Conservation (phyloP, 352 stramenopile genomes). For the Phytophthora podocarpi region DNA sequence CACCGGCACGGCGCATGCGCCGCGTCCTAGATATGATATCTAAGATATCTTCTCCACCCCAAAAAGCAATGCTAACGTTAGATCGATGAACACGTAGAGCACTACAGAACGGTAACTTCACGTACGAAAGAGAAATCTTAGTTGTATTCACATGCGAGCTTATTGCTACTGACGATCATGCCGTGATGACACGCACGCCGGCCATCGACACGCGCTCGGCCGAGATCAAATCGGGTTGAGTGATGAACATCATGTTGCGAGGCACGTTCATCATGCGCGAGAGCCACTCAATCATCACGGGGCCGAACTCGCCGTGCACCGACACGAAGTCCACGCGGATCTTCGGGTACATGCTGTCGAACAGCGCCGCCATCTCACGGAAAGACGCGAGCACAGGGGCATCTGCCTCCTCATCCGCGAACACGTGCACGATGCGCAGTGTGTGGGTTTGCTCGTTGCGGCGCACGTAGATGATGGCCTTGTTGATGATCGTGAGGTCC, state of each 20-base stretch:
- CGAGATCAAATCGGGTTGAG: constrained; percentile 61
- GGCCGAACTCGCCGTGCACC: constrained; percentile 57
- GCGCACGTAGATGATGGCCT: constrained; percentile 89
- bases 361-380: constrained; percentile 31
- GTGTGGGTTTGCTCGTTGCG: constrained; percentile 87
- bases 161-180: too few relatives aligned
- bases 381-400: constrained; percentile 3
- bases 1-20: too few relatives aligned
- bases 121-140: too few relatives aligned
- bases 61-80: too few relatives aligned
- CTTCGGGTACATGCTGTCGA: constrained; percentile 88
- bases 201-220: constrained; percentile 68
- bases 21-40: too few relatives aligned
- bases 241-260: constrained; percentile 92
- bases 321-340: constrained; percentile 80
- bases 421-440: constrained; percentile 86
- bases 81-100: too few relatives aligned
- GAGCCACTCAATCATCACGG: constrained; percentile 79
- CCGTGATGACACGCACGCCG: constrained; percentile 62
- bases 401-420: constrained; percentile 31
- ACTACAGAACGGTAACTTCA: too few relatives aligned
- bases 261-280: constrained; percentile 63
- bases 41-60: too few relatives aligned
- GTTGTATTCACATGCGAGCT: too few relatives aligned
- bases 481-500: constrained; percentile 90